Percentiles rank a stretch among this genome's conserved stretches.
Evolutionary conservation across 768 basidiomycete genomes (phyloP).

Genomic region (Lepiota brunneoincarnata): DNA sequence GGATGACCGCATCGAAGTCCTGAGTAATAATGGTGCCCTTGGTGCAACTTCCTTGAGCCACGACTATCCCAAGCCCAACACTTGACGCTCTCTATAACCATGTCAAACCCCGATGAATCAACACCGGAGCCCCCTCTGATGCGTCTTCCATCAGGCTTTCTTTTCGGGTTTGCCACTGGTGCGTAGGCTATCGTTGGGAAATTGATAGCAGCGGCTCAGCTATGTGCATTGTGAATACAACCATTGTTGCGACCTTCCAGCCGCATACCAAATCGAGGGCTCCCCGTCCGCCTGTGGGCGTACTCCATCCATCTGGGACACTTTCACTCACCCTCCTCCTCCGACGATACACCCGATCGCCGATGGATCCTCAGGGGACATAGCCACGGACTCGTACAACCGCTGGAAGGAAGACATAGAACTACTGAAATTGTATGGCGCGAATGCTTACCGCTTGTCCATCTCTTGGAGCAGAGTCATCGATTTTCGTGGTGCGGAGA

Average conservation of each 20-base stretch:
- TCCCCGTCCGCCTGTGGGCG: constrained; percentile 53
- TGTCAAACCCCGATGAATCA: too few relatives aligned
- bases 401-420: constrained; percentile 65
- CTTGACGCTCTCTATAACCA: too few relatives aligned
- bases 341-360: constrained; percentile 44
- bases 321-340: constrained; percentile 48
- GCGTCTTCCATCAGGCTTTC: constrained; percentile 29
- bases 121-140: neutral
- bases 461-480: constrained; percentile 74
- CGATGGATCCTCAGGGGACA: constrained; percentile 62
- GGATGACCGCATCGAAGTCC: too few relatives aligned
- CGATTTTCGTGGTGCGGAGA: constrained; percentile 31
- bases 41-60: too few relatives aligned
- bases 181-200: neutral
- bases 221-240: neutral
- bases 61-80: too few relatives aligned
- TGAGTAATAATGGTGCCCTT: too few relatives aligned
- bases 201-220: neutral
- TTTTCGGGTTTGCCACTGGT: constrained; percentile 36
- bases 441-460: constrained; percentile 73
- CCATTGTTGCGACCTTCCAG: constrained; percentile 24
- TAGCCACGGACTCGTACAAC: constrained; percentile 67
- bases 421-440: constrained; percentile 59
- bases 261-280: constrained; percentile 75
- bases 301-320: constrained; percentile 72